Conservation (phyloP, 148 eudicot species). For the Diospyros lotus region DNA sequence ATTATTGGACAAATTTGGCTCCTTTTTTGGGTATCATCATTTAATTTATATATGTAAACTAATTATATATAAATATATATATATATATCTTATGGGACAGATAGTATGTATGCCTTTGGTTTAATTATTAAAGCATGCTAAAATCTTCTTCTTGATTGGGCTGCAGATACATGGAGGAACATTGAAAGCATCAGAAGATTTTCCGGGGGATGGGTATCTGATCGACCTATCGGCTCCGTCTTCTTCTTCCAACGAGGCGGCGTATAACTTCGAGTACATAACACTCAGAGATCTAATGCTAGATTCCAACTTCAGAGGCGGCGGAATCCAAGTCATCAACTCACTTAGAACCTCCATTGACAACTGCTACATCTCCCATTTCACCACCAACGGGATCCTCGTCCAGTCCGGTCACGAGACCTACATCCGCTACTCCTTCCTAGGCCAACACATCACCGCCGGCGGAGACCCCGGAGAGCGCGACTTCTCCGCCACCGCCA, state of each 20-base stretch:
- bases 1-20: no score
- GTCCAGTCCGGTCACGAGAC: conserved; percentile 86
- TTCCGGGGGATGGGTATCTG: conserved; percentile 44
- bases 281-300: conserved; percentile 74
- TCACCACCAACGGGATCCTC: conserved; percentile 59
- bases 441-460: conserved; percentile 82
- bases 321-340: conserved; percentile 55
- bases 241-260: conserved; percentile 5
- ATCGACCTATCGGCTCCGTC: conserved; percentile 47
- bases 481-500: conserved; percentile 68
- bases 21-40: no score
- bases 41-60: no score
- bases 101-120: no score
- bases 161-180: conserved; percentile 81
- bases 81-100: no score
- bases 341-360: conserved; percentile 62
- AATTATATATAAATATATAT: no score
- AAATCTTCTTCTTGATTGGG: not conserved
- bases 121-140: no score
- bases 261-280: conserved; percentile 55
- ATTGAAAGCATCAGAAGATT: conserved; percentile 53
- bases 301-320: conserved; percentile 69
- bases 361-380: conserved; percentile 75
- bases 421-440: conserved; percentile 52
- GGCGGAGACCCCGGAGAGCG: conserved; percentile 62